phyloP scores from a whole-genome alignment of 2,329 filamentous ascomycete genomes.

The Chaetomiaceae sp. region DNA sequence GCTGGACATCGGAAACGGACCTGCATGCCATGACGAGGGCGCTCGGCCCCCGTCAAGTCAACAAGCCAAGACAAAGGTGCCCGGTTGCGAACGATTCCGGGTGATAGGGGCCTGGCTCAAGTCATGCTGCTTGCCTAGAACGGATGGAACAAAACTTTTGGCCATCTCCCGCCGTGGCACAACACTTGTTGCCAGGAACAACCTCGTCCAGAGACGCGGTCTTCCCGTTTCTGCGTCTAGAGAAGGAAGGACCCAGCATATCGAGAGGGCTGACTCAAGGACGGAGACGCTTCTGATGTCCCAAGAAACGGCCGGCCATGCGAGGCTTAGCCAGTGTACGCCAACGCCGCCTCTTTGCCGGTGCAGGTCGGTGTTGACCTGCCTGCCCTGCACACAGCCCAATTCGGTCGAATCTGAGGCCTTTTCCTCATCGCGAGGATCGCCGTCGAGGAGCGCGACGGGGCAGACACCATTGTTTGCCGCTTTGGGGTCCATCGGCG shows the following conservation, averaged over 20 bases:
- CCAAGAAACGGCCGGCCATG: neutral
- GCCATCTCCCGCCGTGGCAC: constrained; percentile 7
- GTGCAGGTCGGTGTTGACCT: neutral
- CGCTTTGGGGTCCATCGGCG: constrained; percentile 6
- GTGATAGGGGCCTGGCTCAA: constrained; percentile 19
- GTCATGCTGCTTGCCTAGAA: constrained; percentile 23
- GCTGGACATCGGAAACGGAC: constrained; percentile 22
- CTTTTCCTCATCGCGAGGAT: neutral
- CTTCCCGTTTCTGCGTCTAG: constrained; percentile 1
- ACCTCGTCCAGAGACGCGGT: neutral
- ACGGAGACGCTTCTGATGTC: neutral
- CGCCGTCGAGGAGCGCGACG: neutral
- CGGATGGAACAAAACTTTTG: constrained; percentile 18
- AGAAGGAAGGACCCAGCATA: neutral
- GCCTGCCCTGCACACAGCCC: neutral
- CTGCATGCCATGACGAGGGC: constrained; percentile 24
- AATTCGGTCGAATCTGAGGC: neutral
- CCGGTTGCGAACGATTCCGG: constrained; percentile 24
- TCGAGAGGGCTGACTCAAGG: neutral
- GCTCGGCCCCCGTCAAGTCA: constrained; percentile 19
- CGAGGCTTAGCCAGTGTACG: neutral
- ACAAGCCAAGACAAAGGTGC: constrained; percentile 21
- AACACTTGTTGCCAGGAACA: constrained; percentile 3
- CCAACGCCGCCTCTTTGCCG: neutral
- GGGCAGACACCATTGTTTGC: constrained; percentile 1